Evolutionary conservation across 257 asterid genomes (phyloP), one percentile per base, ranked within the genome.

Genomic region (Linderniella brevidens): DNA sequence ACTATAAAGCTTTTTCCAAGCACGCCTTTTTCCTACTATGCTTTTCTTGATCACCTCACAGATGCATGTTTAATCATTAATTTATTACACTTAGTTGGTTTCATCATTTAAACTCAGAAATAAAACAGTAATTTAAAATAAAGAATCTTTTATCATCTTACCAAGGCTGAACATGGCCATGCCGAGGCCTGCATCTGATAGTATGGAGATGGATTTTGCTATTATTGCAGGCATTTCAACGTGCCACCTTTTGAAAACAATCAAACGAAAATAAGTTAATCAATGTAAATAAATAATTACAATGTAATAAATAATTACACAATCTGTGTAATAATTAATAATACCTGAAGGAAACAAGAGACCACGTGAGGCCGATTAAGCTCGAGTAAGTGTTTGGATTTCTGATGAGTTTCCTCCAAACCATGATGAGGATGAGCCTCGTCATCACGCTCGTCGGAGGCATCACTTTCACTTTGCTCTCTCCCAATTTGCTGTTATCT

Each of bases 141-240:
- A 25, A 25, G 6, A 25, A 2, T 25, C 6, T 25, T 25, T 25
- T 25, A 25, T 25, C 32, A 25, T 25, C 53, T 52, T 38, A 77
- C 87, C 87, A 35, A 78, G 78, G 49, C 88, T 78, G 53, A 78
- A 78, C 88, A 78, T 78, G 53, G 88, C 88, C 88, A 78, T 78
- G 48, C 88, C 88, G 17, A 78, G 79, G 32, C 88, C 88, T 39
- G 88, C 88, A 61, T 78, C 83, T 17, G 88, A 78, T 45, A 78
- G 70, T 44, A 78, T 78, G 19, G 88, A 56, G 43, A 78, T 78
- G 55, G 88, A 78, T 39, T 65, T 56, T 49, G 79, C 75, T 64
- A 78, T 49, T 47, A 78, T 74, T 19, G 80, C 80, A 57, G 88
- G 88, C 88, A 78, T 78, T 58, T 71, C 50, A 58, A 78, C 66